Percentiles rank a stretch among this genome's conserved stretches.
Evolutionary conservation across 2,329 filamentous ascomycete genomes (phyloP).

Genomic region (Fusarium staphyleae): DNA sequence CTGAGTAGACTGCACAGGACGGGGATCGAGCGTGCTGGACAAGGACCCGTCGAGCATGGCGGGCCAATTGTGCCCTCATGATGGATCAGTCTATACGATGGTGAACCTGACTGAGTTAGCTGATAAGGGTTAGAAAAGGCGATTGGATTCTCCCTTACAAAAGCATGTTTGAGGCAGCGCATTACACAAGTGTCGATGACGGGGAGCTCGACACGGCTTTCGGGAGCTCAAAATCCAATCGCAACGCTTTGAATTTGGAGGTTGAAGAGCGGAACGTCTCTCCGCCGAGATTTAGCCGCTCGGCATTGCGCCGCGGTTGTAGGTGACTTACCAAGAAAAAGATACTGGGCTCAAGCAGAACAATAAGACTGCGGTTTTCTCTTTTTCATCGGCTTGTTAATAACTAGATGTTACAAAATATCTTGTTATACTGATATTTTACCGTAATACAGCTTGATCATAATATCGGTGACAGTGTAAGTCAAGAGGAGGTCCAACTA

Average conservation of each 20-base stretch:
- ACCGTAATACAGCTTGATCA: no score
- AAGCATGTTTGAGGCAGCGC: slow-evolving; percentile 38
- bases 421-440: no score
- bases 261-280: slow-evolving; percentile 15
- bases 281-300: slow-evolving; percentile 38
- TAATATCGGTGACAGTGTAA: no score
- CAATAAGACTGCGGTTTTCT: no score
- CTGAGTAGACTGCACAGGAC: slow-evolving; percentile 46
- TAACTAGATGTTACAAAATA: no score
- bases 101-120: slow-evolving; percentile 30
- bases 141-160: slow-evolving; percentile 18
- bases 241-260: slow-evolving; percentile 38
- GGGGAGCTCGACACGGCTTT: slow-evolving; percentile 23
- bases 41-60: slow-evolving; percentile 53
- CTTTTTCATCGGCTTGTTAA: no score
- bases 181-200: slow-evolving; percentile 19
- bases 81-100: slow-evolving; percentile 43
- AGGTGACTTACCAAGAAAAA: no score
- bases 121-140: background rate
- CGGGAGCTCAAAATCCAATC: slow-evolving; percentile 34
- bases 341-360: no score
- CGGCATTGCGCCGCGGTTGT: background rate
- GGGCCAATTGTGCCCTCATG: slow-evolving; percentile 56
- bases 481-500: no score
- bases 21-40: slow-evolving; percentile 46